A percentile compares a stretch with the other conserved stretches of the same genome.
These are phyloP conservation scores for Cladosporium sp. DNA, from an alignment of 2,329 filamentous ascomycete genomes.

Conservation along the genomic window DNA sequence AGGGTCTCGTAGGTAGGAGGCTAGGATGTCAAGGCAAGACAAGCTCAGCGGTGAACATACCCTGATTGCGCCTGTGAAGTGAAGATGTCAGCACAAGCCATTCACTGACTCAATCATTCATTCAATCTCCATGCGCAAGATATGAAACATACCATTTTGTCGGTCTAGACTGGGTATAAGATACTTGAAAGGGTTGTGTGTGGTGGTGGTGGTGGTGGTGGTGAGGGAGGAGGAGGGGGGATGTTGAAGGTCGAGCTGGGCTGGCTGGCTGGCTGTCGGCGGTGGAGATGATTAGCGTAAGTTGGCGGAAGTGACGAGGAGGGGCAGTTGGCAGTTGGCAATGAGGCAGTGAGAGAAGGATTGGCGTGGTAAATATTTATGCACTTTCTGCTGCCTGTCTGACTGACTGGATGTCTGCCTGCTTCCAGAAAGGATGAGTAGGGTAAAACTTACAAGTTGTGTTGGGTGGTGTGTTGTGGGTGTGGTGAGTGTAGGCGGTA, in stretches of 20 bases:
- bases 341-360: background rate
- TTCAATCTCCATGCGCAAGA: background rate
- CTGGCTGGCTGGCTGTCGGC: background rate
- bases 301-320: background rate
- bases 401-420: too few species aligned
- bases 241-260: background rate
- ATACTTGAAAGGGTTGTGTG: conserved; percentile 3
- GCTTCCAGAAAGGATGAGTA: too few species aligned
- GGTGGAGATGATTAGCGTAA: background rate
- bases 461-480: background rate
- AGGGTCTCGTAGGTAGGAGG: background rate
- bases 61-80: conserved; percentile 11
- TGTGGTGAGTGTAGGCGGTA: conserved; percentile 1
- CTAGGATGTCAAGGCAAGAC: background rate
- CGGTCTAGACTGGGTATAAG: background rate
- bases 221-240: too few species aligned
- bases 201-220: background rate
- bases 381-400: background rate
- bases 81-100: background rate
- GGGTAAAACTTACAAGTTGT: too few species aligned
- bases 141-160: conserved; percentile 3
- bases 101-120: too few species aligned
- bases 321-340: background rate
- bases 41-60: conserved; percentile 6
- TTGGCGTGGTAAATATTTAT: background rate